These are phyloP conservation scores for Clitopilus passeckerianus DNA, from an alignment of 768 basidiomycete species.

Conservation along the genomic window DNA sequence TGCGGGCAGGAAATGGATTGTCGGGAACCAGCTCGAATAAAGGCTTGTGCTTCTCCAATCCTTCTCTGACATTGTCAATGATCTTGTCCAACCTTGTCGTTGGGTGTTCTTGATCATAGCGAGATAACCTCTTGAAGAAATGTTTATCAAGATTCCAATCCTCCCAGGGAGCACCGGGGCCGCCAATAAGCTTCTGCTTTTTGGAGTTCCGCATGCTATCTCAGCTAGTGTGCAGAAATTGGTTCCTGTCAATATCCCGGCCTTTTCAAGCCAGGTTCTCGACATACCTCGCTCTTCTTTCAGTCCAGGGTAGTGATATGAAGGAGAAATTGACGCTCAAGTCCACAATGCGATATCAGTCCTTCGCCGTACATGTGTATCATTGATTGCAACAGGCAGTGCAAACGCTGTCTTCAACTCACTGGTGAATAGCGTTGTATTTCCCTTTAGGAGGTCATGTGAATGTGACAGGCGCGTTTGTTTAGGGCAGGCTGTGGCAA, in stretches of 20 bases:
- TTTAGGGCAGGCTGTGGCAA: not conserved
- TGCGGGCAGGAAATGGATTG: constrained; percentile 8
- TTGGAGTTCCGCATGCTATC: not conserved
- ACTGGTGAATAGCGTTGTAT: not conserved
- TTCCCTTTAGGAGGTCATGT: not conserved
- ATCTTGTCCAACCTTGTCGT: constrained; percentile 5
- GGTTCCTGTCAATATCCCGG: not conserved
- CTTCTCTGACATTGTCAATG: constrained; percentile 2
- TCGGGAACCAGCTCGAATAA: constrained; percentile 5
- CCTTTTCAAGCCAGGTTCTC: too few species aligned
- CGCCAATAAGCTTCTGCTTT: not conserved
- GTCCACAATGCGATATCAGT: too few species aligned
- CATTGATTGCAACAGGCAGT: too few species aligned
- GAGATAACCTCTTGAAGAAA: constrained; percentile 5
- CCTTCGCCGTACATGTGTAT: too few species aligned
- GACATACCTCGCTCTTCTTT: too few species aligned
- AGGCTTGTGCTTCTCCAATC: constrained; percentile 3
- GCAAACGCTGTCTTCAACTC: not conserved
- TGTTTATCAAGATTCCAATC: constrained; percentile 7
- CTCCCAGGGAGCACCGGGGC: constrained; percentile 1
- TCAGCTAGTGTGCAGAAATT: not conserved
- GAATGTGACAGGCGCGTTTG: not conserved
- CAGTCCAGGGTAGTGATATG: too few species aligned
- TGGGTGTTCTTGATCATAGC: constrained; percentile 6
- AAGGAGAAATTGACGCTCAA: too few species aligned